These are phyloP conservation scores for Aureobasidium sp. DNA, from an alignment of 2,329 filamentous ascomycete species.

Conservation along the genomic window DNA sequence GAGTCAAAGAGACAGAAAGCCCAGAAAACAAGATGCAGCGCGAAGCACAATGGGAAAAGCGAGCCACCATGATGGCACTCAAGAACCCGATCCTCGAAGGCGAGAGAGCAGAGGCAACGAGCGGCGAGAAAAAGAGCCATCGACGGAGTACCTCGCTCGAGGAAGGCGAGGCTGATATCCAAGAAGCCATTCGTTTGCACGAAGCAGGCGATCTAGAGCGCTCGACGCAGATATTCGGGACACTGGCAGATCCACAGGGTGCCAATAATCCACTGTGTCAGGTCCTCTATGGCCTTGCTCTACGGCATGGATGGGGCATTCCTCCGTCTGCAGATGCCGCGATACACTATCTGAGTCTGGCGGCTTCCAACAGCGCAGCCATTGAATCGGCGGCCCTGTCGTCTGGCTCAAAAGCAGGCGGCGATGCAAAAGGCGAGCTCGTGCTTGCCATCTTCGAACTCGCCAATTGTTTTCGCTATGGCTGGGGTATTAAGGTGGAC, in stretches of 20 bases:
- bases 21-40: conserved; percentile 31
- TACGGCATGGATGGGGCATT: conserved; percentile 94
- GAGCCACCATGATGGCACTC: conserved; percentile 79
- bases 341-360: conserved; percentile 76
- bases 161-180: conserved; percentile 58
- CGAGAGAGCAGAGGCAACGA: conserved; percentile 14
- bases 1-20: conserved; percentile 8
- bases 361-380: conserved; percentile 81
- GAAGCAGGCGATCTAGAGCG: conserved; percentile 71
- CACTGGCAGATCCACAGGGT: conserved; percentile 73
- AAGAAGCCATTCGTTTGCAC: conserved; percentile 91
- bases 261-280: conserved; percentile 91
- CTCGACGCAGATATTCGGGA: conserved; percentile 80
- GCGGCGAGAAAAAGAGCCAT: neutral
- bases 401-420: conserved; percentile 86
- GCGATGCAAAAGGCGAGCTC: conserved; percentile 90
- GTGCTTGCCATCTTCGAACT: conserved; percentile 95
- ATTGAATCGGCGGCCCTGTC: conserved; percentile 80
- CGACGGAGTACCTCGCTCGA: conserved; percentile 21
- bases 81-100: conserved; percentile 37
- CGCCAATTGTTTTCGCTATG: conserved; percentile 85
- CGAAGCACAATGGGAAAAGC: conserved; percentile 83
- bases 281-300: conserved; percentile 86
- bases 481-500: conserved; percentile 86
- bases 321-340: conserved; percentile 63